Percentiles rank a stretch among this genome's conserved stretches.
phyloP scores from a whole-genome alignment of 495 filamentous ascomycete species.

The Trichodelitschia bisporula region DNA sequence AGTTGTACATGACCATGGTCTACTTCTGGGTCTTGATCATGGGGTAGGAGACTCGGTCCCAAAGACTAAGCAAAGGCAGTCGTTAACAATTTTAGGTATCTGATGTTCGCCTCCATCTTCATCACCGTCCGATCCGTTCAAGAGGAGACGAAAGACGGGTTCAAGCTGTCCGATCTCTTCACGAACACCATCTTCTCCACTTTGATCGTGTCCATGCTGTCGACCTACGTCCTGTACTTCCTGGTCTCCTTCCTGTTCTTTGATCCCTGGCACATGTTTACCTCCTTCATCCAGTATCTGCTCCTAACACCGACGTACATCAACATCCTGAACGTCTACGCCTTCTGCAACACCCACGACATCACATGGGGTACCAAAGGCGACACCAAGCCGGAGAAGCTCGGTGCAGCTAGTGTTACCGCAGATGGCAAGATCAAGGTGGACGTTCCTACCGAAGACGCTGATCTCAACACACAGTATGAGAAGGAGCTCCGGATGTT shows the following conservation, averaged over 20 bases:
- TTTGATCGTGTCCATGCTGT: slow-evolving; percentile 70
- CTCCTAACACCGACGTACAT: slow-evolving; percentile 87
- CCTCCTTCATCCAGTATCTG: slow-evolving; percentile 86
- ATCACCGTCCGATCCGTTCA: slow-evolving; percentile 78
- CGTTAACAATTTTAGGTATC: slow-evolving; percentile 40
- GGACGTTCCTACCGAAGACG: slow-evolving; percentile 67
- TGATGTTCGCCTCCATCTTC: slow-evolving; percentile 84
- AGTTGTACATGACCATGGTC: slow-evolving; percentile 89
- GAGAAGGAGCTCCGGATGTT: slow-evolving; percentile 66
- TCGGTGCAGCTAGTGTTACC: slow-evolving; percentile 60
- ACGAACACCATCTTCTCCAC: slow-evolving; percentile 79
- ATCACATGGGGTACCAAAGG: slow-evolving; percentile 96
- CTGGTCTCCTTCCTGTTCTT: slow-evolving; percentile 83
- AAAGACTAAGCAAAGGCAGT: too few species aligned
- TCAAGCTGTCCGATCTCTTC: slow-evolving; percentile 47
- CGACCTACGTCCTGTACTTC: slow-evolving; percentile 89
- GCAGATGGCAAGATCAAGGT: slow-evolving; percentile 85
- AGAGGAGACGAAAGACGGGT: slow-evolving; percentile 31
- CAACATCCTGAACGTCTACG: slow-evolving; percentile 92
- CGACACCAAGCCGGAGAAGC: slow-evolving; percentile 67
- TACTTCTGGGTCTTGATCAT: slow-evolving; percentile 94
- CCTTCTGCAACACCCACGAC: slow-evolving; percentile 95
- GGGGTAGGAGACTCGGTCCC: slow-evolving; percentile 36
- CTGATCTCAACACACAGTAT: slow-evolving; percentile 80
- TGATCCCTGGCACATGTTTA: slow-evolving; percentile 99